Evolutionary conservation across 2,329 filamentous ascomycete genomes (phyloP).

Genomic region (Periconia digitata): DNA sequence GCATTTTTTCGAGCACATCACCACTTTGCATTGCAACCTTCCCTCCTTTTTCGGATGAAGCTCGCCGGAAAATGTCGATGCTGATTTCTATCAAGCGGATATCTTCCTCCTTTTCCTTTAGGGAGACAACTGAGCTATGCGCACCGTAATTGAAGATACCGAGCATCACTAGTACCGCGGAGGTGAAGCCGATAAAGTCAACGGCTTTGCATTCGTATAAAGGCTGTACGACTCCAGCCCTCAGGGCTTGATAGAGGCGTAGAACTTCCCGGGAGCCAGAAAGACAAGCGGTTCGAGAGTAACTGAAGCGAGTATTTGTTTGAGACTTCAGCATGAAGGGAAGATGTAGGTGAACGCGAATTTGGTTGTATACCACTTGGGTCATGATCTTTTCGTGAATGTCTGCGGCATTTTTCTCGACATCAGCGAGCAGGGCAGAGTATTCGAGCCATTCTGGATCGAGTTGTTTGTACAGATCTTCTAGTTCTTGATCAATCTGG

Average conservation of each 20-base stretch:
- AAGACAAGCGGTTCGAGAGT: slow-evolving; percentile 44
- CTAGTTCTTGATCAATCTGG: slow-evolving; percentile 48
- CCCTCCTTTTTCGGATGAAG: slow-evolving; percentile 44
- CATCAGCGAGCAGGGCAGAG: slow-evolving; percentile 26
- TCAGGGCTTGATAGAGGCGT: slow-evolving; percentile 43
- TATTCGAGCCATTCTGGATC: slow-evolving; percentile 45
- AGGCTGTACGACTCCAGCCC: slow-evolving; percentile 35
- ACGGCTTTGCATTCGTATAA: slow-evolving; percentile 51
- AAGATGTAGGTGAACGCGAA: slow-evolving; percentile 49
- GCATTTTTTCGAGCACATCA: slow-evolving; percentile 43
- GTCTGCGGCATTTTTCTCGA: slow-evolving; percentile 37
- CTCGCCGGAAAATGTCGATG: slow-evolving; percentile 46
- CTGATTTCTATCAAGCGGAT: slow-evolving; percentile 42
- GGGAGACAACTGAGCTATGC: slow-evolving; percentile 5
- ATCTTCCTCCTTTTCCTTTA: slow-evolving; percentile 38
- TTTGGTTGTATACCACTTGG: slow-evolving; percentile 50
- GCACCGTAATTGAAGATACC: slow-evolving; percentile 43
- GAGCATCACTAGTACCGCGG: slow-evolving; percentile 47
- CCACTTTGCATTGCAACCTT: slow-evolving; percentile 45
- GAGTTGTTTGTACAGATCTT: slow-evolving; percentile 40
- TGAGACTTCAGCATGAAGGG: slow-evolving; percentile 48
- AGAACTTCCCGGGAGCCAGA: slow-evolving; percentile 46
- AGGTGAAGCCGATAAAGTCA: slow-evolving; percentile 52
- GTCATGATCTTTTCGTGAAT: slow-evolving; percentile 43
- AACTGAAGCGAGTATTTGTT: slow-evolving; percentile 41